Evolutionary conservation across 2,329 filamentous ascomycete genomes (phyloP).

Genomic region (Penicillium sp.): DNA sequence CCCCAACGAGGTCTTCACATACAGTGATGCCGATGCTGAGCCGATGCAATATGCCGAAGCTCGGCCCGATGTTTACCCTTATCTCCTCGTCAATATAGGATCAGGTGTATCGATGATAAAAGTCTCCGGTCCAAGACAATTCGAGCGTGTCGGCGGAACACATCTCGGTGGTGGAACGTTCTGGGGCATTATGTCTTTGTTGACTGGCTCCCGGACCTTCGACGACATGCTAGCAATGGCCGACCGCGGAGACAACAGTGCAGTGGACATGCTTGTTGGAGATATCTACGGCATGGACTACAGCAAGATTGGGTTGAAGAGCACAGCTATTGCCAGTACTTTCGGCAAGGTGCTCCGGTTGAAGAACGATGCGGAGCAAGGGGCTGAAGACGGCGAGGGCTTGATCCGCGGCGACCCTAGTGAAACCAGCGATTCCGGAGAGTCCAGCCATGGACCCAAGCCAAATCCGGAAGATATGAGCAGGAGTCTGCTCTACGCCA

Average conservation of each 20-base stretch:
- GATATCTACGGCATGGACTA: slow-evolving; percentile 98
- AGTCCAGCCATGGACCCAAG: slow-evolving; percentile 38
- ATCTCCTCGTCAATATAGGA: slow-evolving; percentile 96
- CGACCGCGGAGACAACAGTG: slow-evolving; percentile 84
- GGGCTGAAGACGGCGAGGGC: slow-evolving; percentile 70
- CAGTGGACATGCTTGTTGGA: slow-evolving; percentile 94
- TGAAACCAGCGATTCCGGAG: slow-evolving; percentile 38
- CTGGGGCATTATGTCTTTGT: slow-evolving; percentile 87
- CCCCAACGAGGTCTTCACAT: slow-evolving; percentile 94
- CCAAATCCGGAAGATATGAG: slow-evolving; percentile 86
- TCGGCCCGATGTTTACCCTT: slow-evolving; percentile 83
- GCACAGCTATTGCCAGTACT: slow-evolving; percentile 89
- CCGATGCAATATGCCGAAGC: slow-evolving; percentile 87
- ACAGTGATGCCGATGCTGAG: slow-evolving; percentile 78
- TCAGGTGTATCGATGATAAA: slow-evolving; percentile 97
- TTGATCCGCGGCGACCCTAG: slow-evolving; percentile 51
- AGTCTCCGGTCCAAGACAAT: slow-evolving; percentile 83
- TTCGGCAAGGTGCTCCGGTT: slow-evolving; percentile 96
- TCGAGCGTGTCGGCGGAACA: slow-evolving; percentile 88
- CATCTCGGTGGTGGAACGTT: slow-evolving; percentile 95
- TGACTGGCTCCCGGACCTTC: slow-evolving; percentile 93
- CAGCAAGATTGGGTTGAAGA: slow-evolving; percentile 92
- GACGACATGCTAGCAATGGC: slow-evolving; percentile 96
- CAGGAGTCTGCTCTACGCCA: slow-evolving; percentile 86
- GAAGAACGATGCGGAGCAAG: slow-evolving; percentile 78